These are phyloP conservation scores for Pestalotiopsis sp. DNA, from an alignment of 2,329 filamentous ascomycete genomes.

Conservation along the genomic window DNA sequence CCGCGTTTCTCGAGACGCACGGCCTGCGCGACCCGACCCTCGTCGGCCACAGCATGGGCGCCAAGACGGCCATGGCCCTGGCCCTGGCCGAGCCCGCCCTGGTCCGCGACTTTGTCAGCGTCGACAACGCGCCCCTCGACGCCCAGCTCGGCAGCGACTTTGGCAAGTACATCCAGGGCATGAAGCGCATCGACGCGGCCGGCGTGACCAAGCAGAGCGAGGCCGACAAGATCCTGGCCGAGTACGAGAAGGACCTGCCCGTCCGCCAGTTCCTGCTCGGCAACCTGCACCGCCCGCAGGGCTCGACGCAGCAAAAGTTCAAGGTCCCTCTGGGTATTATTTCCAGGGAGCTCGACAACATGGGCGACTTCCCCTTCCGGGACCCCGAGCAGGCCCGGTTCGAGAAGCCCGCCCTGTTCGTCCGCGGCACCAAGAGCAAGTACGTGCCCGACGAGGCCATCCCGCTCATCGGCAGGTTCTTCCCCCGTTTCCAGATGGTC, in stretches of 20 bases:
- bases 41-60: conserved; percentile 97
- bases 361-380: conserved; percentile 89
- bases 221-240: conserved; percentile 76
- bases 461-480: conserved; percentile 80
- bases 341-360: conserved; percentile 66
- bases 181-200: conserved; percentile 78
- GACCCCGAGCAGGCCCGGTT: conserved; percentile 71
- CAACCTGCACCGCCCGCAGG: conserved; percentile 68
- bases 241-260: conserved; percentile 74
- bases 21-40: conserved; percentile 71
- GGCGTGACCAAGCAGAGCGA: conserved; percentile 71
- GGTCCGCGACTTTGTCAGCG: conserved; percentile 74
- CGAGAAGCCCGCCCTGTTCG: conserved; percentile 77
- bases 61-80: conserved; percentile 89
- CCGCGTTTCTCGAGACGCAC: conserved; percentile 75
- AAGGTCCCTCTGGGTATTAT: conserved; percentile 78
- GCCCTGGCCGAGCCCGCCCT: conserved; percentile 71
- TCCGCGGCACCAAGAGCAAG: conserved; percentile 75
- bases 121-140: conserved; percentile 92
- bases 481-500: conserved; percentile 73
- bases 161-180: conserved; percentile 77
- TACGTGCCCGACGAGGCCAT: conserved; percentile 83
- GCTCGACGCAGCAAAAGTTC: conserved; percentile 66
- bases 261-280: conserved; percentile 92
- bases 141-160: conserved; percentile 76